Evolutionary conservation across 2,329 filamentous ascomycete species (phyloP).

Genomic region (Penicillium sp.): DNA sequence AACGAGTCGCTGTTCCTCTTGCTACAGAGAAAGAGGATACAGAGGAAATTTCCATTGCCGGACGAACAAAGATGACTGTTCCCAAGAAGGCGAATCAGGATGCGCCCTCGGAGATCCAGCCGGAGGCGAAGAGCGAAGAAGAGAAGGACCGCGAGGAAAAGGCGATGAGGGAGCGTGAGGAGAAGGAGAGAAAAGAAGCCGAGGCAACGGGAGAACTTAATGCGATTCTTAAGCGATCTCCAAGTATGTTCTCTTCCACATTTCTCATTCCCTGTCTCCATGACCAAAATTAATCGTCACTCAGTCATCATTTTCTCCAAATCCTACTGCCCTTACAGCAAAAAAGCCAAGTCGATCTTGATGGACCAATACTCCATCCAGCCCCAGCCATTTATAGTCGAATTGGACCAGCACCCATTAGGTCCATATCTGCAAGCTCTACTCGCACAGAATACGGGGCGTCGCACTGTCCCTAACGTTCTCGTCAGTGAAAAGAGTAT

Average conservation of each 20-base stretch:
- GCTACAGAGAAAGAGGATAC: slow-evolving; percentile 45
- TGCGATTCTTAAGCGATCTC: slow-evolving; percentile 76
- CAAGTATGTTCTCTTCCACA: slow-evolving; percentile 59
- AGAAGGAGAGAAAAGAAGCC: slow-evolving; percentile 4
- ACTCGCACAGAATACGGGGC: slow-evolving; percentile 70
- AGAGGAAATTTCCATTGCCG: slow-evolving; percentile 54
- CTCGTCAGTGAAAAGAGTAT: slow-evolving; percentile 85
- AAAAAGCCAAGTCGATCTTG: slow-evolving; percentile 79
- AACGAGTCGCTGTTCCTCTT: slow-evolving; percentile 31
- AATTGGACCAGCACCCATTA: slow-evolving; percentile 79
- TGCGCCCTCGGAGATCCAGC: slow-evolving; percentile 20
- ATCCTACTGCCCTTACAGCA: slow-evolving; percentile 83
- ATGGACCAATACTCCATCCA: slow-evolving; percentile 80
- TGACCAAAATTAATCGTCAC: slow-evolving; percentile 3
- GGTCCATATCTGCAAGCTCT: slow-evolving; percentile 70
- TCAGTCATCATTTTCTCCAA: slow-evolving; percentile 95
- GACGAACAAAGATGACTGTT: slow-evolving; percentile 53
- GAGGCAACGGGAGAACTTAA: slow-evolving; percentile 69
- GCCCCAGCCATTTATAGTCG: slow-evolving; percentile 81
- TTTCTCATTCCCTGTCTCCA: background rate
- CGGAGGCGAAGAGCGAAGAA: slow-evolving; percentile 6
- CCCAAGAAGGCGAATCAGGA: slow-evolving; percentile 36
- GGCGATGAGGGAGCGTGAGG: slow-evolving; percentile 50
- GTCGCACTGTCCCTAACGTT: slow-evolving; percentile 87
- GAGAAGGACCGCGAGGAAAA: slow-evolving; percentile 51